Conservation (phyloP, 2,329 filamentous ascomycete species). For the Fusarium sp. region DNA sequence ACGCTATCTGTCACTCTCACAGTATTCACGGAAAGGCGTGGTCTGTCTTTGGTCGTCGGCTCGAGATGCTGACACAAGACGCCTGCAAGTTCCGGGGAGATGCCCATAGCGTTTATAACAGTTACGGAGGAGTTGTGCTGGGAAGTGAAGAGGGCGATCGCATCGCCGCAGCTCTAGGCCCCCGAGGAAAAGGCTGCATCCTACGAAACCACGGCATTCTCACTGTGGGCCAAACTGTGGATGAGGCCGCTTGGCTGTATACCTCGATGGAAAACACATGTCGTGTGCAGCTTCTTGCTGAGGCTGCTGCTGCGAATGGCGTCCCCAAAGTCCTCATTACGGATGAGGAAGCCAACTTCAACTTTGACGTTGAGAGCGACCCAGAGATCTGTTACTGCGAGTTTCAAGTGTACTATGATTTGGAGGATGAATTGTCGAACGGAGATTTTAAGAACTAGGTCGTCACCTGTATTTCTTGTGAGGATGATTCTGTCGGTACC, state of each 20-base stretch:
- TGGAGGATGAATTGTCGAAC: slow-evolving; percentile 39
- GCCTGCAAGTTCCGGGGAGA: slow-evolving; percentile 71
- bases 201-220: slow-evolving; percentile 78
- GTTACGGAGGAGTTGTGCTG: slow-evolving; percentile 64
- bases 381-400: slow-evolving; percentile 43
- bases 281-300: slow-evolving; percentile 51
- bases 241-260: slow-evolving; percentile 79
- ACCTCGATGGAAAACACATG: slow-evolving; percentile 75
- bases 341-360: slow-evolving; percentile 56
- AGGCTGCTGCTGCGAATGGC: slow-evolving; percentile 46
- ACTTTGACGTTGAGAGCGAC: slow-evolving; percentile 45
- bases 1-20: slow-evolving; percentile 77
- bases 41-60: slow-evolving; percentile 69
- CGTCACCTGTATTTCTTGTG: neutral
- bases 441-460: slow-evolving; percentile 40
- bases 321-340: slow-evolving; percentile 53
- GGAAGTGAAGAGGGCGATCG: slow-evolving; percentile 71
- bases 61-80: slow-evolving; percentile 78
- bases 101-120: slow-evolving; percentile 73
- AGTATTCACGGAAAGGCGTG: slow-evolving; percentile 74
- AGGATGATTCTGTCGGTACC: neutral
- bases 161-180: slow-evolving; percentile 72
- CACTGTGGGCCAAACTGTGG: slow-evolving; percentile 76
- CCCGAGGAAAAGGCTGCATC: slow-evolving; percentile 69
- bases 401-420: slow-evolving; percentile 45